A percentile compares a stretch with the other conserved stretches of the same genome.
Evolutionary conservation across 2,329 filamentous ascomycete species (phyloP).

Genomic region (Microsporum audouinii): DNA sequence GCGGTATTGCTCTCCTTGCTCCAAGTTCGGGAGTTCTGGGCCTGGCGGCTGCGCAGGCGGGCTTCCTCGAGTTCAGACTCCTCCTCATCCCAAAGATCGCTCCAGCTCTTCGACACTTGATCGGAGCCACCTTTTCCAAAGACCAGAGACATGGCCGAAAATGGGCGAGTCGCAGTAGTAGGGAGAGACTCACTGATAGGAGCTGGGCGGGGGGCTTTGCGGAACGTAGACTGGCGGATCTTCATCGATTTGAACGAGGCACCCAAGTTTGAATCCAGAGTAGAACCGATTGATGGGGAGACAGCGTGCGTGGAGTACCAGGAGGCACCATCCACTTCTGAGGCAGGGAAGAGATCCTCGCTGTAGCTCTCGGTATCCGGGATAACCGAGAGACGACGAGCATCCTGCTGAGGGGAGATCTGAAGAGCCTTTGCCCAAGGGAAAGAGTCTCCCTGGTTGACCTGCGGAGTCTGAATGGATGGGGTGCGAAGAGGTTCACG

Average conservation of each 20-base stretch:
- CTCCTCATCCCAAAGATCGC: constrained; percentile 94
- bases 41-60: constrained; percentile 46
- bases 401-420: constrained; percentile 55
- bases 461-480: constrained; percentile 75
- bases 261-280: constrained; percentile 70
- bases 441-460: constrained; percentile 69
- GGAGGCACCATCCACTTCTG: constrained; percentile 51
- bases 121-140: constrained; percentile 64
- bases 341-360: constrained; percentile 76
- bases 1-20: constrained; percentile 59
- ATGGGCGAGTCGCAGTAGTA: constrained; percentile 45
- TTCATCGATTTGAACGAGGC: constrained; percentile 67
- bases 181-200: constrained; percentile 72
- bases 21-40: constrained; percentile 63
- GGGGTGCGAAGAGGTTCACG: constrained; percentile 92
- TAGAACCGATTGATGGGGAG: constrained; percentile 71
- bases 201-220: constrained; percentile 47
- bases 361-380: constrained; percentile 64
- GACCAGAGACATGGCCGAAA: constrained; percentile 62
- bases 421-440: constrained; percentile 90
- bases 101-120: constrained; percentile 94
- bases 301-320: constrained; percentile 70
- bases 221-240: constrained; percentile 35
- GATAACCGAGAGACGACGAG: constrained; percentile 78
- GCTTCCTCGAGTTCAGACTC: constrained; percentile 56